A percentile compares a stretch with the other conserved stretches of the same genome.
Conservation (phyloP, 768 basidiomycete genomes). For the Boletus vermiculosoides region DNA sequence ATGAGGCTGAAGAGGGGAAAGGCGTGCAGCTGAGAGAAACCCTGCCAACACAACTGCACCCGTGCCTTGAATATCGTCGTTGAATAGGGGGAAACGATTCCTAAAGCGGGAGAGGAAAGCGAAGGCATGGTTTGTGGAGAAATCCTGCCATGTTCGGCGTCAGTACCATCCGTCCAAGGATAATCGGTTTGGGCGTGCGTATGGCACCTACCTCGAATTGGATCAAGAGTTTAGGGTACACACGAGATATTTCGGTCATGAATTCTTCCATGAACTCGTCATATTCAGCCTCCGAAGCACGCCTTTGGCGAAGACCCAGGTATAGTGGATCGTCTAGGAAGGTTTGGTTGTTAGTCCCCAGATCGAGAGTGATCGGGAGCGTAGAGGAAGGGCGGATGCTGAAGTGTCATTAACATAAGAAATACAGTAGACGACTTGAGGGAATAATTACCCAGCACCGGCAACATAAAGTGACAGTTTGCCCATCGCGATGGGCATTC, state of each 20-base stretch:
- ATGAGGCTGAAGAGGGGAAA: conserved; percentile 61
- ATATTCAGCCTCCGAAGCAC: conserved; percentile 63
- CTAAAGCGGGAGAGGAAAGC: conserved; percentile 76
- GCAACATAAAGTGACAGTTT: conserved; percentile 89
- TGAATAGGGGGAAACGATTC: conserved; percentile 75
- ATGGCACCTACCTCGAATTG: conserved; percentile 67
- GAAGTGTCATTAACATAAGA: conserved; percentile 3
- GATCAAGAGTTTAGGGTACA: conserved; percentile 79
- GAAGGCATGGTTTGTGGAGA: conserved; percentile 91
- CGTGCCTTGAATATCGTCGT: conserved; percentile 90
- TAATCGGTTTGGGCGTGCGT: neutral
- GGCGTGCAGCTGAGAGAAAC: conserved; percentile 81
- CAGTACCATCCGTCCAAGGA: neutral
- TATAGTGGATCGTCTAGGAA: conserved; percentile 87
- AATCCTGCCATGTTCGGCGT: conserved; percentile 54
- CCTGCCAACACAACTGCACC: conserved; percentile 91
- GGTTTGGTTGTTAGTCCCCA: conserved; percentile 83
- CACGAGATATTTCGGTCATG: conserved; percentile 73
- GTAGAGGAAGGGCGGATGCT: conserved; percentile 78
- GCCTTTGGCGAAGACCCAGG: conserved; percentile 75
- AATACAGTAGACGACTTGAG: neutral
- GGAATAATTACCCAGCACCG: conserved; percentile 69
- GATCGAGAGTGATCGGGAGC: conserved; percentile 81
- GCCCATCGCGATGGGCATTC: conserved; percentile 89
- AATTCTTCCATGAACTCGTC: conserved; percentile 90